Base-by-base conservation (phyloP, 768 basidiomycete species). In the Macrolepiota fuliginosa region DNA sequence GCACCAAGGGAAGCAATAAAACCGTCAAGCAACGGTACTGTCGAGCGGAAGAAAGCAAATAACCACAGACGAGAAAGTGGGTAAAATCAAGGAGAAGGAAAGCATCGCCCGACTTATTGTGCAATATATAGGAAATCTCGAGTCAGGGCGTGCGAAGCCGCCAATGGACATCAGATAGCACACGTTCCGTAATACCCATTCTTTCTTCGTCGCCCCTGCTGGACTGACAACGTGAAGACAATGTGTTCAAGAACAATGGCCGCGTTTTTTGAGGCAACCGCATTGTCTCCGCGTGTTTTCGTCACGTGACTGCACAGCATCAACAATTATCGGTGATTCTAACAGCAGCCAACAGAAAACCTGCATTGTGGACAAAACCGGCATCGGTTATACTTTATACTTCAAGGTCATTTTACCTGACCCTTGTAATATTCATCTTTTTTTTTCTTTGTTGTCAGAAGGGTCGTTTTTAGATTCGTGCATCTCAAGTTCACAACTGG, bases 231-330 rank as follows among this genome's bases (percentile, higher is more conserved):
- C 45, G 46, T 27, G 52, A 54, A 35, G 47, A 61, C 54, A 61
- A 61, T 61, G 59, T 52, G 60, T 19, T 27, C 24, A 46, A 55
- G 60, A 55, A 55, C 60, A 61, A 55, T 61, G 60, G 32, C 7
- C 56, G 15, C 17, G n/a, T 17, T 12, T n/a, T 19, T 24, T 17
- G 39, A 27, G 15, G n/a, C 15, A 24, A 24, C 53, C 53, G 42
- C 54, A 61, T 54, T 61, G 58, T 59, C 25, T 42, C 17, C 36
- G 37, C 39, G 45, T 27, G 58, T 51, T n/a, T 12, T n/a, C 1
- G 9, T 59, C 58, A 59, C 50, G 58, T 59, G 58, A 59, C 25
- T 40, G 25, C 50, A 59, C 39, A n/a, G 57, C 57, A 39, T 56
- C 12, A 40, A 37, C 35, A 45, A 24, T 47, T 19, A 11, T 24